A percentile compares a stretch with the other conserved stretches of the same genome.
phyloP scores from a whole-genome alignment of 345 rosid species.

The Murraya paniculata region DNA sequence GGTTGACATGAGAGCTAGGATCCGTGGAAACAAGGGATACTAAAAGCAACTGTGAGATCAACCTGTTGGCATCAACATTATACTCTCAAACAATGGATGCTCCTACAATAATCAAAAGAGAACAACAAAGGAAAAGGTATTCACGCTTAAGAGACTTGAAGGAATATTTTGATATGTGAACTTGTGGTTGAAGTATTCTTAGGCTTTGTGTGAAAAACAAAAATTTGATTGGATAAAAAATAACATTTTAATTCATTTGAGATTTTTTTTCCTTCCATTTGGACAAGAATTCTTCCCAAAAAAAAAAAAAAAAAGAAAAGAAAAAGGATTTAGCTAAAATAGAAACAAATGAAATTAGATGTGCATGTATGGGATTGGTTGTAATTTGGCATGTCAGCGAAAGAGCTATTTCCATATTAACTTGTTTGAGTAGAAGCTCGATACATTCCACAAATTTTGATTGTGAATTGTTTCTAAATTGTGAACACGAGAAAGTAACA shows the following conservation, averaged over 20 bases:
- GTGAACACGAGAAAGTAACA: neutral
- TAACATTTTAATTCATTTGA: neutral
- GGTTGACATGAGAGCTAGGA: constrained; percentile 99
- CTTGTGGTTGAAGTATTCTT: neutral
- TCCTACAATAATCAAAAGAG: too few relatives aligned
- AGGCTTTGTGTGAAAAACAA: neutral
- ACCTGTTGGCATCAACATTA: neutral
- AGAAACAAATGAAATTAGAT: neutral
- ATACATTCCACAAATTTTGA: neutral
- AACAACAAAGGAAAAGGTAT: neutral
- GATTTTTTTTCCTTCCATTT: neutral
- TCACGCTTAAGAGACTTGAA: neutral
- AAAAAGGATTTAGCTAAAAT: neutral
- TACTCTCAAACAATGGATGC: neutral
- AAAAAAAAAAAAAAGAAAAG: neutral
- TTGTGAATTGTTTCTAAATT: neutral
- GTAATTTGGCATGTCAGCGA: neutral
- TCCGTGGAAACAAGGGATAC: constrained; percentile 95
- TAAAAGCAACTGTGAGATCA: constrained; percentile 18
- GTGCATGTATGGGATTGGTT: neutral
- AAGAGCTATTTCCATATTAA: neutral
- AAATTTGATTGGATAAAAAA: neutral
- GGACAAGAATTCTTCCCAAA: neutral
- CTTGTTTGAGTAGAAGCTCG: neutral
- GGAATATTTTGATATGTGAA: neutral